Conservation (phyloP, 202 grass and related monocot species). For the Schoenoplectus tabernaemontani region DNA sequence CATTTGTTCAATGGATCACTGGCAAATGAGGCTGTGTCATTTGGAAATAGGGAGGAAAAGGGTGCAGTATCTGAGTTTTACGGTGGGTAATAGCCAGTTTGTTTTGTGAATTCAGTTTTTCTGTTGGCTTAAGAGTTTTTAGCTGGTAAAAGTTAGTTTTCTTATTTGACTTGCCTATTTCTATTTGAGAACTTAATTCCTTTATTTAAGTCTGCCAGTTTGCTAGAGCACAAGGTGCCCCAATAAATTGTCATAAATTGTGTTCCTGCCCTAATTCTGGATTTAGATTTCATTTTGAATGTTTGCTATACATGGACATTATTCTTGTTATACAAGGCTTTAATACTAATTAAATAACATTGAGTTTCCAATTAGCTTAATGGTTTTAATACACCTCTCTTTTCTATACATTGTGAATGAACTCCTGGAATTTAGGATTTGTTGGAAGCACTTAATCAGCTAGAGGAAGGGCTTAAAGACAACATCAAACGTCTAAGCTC, state of each 20-base stretch:
- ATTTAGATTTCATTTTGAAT: not conserved
- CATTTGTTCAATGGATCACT: not conserved
- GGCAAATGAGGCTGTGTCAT: not conserved
- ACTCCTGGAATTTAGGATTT: constrained; percentile 52
- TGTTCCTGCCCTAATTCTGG: not conserved
- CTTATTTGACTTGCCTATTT: not conserved
- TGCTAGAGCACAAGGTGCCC: no score
- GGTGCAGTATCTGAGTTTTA: not conserved
- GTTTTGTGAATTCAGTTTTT: not conserved
- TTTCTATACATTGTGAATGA: not conserved
- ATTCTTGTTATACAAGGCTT: not conserved
- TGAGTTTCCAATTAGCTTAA: not conserved
- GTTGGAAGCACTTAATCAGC: constrained; percentile 79
- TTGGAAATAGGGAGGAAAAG: not conserved
- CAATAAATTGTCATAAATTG: not conserved
- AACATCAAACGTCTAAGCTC: constrained; percentile 77
- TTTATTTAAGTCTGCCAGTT: not conserved
- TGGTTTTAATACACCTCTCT: not conserved
- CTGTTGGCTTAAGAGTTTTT: not conserved
- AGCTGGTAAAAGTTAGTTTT: not conserved
- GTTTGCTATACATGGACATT: constrained; percentile 3
- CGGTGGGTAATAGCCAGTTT: not conserved
- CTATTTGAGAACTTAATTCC: no score
- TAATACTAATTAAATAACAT: not conserved
- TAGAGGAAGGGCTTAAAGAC: constrained; percentile 79